Base-by-base conservation (phyloP, 352 stramenopile species). In the Phytophthora sp. region DNA sequence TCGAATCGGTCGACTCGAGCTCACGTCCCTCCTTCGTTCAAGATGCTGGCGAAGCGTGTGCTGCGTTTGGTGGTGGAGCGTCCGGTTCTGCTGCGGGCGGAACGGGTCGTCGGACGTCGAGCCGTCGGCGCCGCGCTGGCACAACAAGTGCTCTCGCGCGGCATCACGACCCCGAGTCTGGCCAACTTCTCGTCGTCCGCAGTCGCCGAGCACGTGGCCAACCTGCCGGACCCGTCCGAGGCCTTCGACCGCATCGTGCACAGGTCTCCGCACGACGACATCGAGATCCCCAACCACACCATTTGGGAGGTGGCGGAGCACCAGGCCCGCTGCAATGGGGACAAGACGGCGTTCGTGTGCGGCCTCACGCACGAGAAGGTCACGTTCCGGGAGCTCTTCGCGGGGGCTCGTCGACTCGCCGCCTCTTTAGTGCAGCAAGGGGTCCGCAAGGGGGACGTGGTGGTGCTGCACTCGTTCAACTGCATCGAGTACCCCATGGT, bases 401-500 rank as follows among this genome's bases (percentile, higher is more conserved):
- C 63, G 4, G 58, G 69, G 4, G 70, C 69, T 17, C 21, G 63
- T 35, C 58, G 59, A 7, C 56, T 89, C 5, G 71, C 72, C 3
- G 74, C 70, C 2, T 71, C 60, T 4, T 68, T 89, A 8, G 23
- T 55, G n/a, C 67, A 32, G 7, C 61, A 84, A 13, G 79, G 79
- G 24, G 48, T 89, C 13, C 62, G 59, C 7, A 74, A 71, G 38
- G 80, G 80, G 7, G 72, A 84, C 61, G 76, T 84, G 1, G 68
- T 88, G n/a, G 28, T 87, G 35, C 42, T 86, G 27, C 74, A 87
- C 49, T 76, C 72, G 39, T 66, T 80, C 58, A 89, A 89, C 62
- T 85, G 74, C 61, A 68, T 87, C 38, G 78, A 90, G 51, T 90
- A 79, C 42, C 76, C 79, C 7, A 72, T 86, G 50, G 63, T 88